phyloP scores from a whole-genome alignment of 2,329 filamentous ascomycete genomes.

The Epichloe festucae region DNA sequence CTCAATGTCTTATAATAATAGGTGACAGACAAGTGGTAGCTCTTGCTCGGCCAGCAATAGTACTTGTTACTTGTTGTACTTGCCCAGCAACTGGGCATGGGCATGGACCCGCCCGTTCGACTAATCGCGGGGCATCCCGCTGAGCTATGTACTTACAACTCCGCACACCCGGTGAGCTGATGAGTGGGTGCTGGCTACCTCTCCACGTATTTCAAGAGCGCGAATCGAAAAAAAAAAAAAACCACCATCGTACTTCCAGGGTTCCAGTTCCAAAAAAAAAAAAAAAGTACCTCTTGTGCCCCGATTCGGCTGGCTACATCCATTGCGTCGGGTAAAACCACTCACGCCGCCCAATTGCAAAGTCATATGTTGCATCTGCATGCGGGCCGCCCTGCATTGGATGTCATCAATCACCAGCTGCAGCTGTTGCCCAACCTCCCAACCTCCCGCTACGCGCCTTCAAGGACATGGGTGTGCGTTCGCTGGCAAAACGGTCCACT shows the following conservation, averaged over 20 bases:
- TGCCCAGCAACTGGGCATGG: neutral
- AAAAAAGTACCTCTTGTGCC: no score
- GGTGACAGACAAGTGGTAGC: slow-evolving; percentile 9
- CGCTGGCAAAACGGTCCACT: neutral
- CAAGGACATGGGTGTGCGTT: neutral
- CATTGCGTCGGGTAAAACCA: neutral
- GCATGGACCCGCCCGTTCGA: no score
- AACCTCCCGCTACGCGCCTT: neutral
- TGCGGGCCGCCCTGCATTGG: neutral
- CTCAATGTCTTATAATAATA: neutral
- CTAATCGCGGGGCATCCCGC: no score
- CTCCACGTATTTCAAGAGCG: neutral
- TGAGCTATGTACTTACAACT: no score
- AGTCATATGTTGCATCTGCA: neutral
- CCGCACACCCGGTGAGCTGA: no score
- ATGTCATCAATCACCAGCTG: neutral
- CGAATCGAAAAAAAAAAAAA: neutral
- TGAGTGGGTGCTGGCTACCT: neutral
- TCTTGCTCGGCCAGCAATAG: neutral
- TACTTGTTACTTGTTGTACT: no score
- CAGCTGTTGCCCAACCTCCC: slow-evolving; percentile 1
- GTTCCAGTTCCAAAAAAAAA: no score
- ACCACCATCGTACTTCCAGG: no score
- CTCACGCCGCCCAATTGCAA: neutral
- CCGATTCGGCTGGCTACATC: no score